Evolutionary conservation across 176 grass and related monocot species (phyloP).

Genomic region (Echinochloa phyllopogon): DNA sequence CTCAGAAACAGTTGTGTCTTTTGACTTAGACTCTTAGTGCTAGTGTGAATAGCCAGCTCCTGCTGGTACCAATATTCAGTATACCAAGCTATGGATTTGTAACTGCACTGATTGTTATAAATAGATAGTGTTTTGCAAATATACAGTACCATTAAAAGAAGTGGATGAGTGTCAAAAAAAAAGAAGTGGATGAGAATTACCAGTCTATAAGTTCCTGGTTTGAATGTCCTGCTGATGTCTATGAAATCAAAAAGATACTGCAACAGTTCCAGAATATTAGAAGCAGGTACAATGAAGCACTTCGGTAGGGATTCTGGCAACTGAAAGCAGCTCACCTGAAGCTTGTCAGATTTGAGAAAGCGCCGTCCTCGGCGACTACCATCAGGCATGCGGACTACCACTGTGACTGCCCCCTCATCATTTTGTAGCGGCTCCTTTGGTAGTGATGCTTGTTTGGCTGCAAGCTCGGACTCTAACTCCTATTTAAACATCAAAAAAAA

Average conservation of each 20-base stretch:
- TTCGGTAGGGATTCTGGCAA: constrained; percentile 34
- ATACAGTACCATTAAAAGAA: constrained; percentile 25
- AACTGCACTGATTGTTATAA: constrained; percentile 23
- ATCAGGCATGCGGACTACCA: constrained; percentile 92
- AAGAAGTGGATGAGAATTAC: constrained; percentile 57
- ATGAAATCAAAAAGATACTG: constrained; percentile 96
- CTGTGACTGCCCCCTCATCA: constrained; percentile 78
- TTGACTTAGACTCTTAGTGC: not conserved
- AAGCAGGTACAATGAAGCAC: constrained; percentile 32
- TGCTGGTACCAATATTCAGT: not conserved
- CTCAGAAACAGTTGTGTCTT: not conserved
- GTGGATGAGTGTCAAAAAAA: not conserved
- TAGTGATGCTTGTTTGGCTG: constrained; percentile 78
- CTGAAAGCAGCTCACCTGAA: constrained; percentile 62
- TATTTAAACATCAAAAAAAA: constrained; percentile 41
- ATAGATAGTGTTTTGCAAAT: constrained; percentile 20
- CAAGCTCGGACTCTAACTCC: constrained; percentile 84
- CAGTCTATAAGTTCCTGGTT: constrained; percentile 92
- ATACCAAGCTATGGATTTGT: constrained; percentile 1
- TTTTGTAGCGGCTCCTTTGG: constrained; percentile 79
- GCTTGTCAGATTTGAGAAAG: constrained; percentile 91
- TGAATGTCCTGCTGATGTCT: constrained; percentile 81
- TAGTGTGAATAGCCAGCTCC: not conserved
- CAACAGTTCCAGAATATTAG: constrained; percentile 46
- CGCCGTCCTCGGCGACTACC: constrained; percentile 74